Base-by-base conservation (phyloP, 2,329 filamentous ascomycete genomes). In the Neonectria magnoliae region DNA sequence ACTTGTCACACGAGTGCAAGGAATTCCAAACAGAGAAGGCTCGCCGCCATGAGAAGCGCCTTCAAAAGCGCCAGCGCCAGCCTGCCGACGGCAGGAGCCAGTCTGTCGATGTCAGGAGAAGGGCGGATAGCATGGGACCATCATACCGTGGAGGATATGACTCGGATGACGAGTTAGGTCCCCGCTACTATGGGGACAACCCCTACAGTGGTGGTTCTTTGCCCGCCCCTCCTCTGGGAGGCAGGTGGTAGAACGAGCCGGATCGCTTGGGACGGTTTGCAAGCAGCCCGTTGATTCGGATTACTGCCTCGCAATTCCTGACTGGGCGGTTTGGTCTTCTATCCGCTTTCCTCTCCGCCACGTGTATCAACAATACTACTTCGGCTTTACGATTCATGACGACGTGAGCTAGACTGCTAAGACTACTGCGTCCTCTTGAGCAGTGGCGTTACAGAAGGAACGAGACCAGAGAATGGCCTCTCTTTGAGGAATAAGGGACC, bases 11-110 rank as follows among this genome's bases (percentile, higher is more conserved):
- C 50, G 83, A 86, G 73, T 78, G 83, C 73, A 80, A 76, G 59
- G 78, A 83, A 65, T 88, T 84, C 78, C 78, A 83, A 60, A 66
- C 80, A 55, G 82, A 88, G 74, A 87, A 82, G 73, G 76, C 76
- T 31, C 77, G 77, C 56, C 85, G 86, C 18, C 85, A 87, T 68
- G 77, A 84, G 60, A 83, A 71, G 69, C 82, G 86, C 44, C 62
- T 82, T 29, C 78, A 85, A 70, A 79, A 66, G 58, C 77, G 77
- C 50, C 68, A 72, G 59, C 66, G 65, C 33, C 63, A 52, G 11
- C 68, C 69, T 54, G 69, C 73, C 42, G 78, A 76, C 76, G 76
- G 74, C 68, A 74, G 75, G 76, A 79, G 65, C 33, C 63, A 52
- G 10, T 68, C 69, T 53, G 69, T 74, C 42, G 78, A 76, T 76